These are phyloP conservation scores for Boletus pseudo-olivaceus DNA, from an alignment of 768 basidiomycete species.

Conservation along the genomic window DNA sequence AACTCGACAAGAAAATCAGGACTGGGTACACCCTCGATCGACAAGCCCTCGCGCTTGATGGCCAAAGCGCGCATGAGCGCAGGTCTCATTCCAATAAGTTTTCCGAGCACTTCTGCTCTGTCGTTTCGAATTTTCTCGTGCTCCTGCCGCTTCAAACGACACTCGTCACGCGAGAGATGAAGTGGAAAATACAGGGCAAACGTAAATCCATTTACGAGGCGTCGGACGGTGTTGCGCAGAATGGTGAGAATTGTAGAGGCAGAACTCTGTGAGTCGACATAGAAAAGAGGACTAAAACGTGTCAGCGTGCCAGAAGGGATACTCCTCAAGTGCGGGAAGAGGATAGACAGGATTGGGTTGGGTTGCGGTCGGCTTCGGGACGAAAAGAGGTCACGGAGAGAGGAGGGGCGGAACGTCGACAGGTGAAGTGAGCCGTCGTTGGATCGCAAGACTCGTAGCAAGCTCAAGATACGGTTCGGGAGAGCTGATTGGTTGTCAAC, in stretches of 20 bases:
- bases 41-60: background rate
- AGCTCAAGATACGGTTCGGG: conserved; percentile 22
- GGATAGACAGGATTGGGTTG: conserved; percentile 48
- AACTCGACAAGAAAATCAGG: conserved; percentile 23
- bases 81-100: conserved; percentile 53
- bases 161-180: conserved; percentile 65
- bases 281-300: conserved; percentile 11
- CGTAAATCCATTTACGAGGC: conserved; percentile 10
- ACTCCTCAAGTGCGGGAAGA: conserved; percentile 62
- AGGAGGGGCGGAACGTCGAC: conserved; percentile 45
- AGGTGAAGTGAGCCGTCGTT: conserved; percentile 45
- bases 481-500: conserved; percentile 21
- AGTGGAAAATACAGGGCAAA: conserved; percentile 46
- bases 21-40: conserved; percentile 1
- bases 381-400: conserved; percentile 48
- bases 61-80: conserved; percentile 36
- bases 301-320: conserved; percentile 26
- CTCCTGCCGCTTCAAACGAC: conserved; percentile 51
- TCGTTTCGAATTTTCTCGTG: conserved; percentile 65
- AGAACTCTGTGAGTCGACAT: conserved; percentile 1
- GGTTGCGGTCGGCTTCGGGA: conserved; percentile 44
- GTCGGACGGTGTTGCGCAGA: conserved; percentile 7
- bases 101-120: conserved; percentile 64
- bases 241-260: conserved; percentile 7
- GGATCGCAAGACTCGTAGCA: conserved; percentile 42